A percentile compares a stretch with the other conserved stretches of the same genome.
Conservation (phyloP, 2,329 filamentous ascomycete genomes). For the Colletotrichum echinochloae region DNA sequence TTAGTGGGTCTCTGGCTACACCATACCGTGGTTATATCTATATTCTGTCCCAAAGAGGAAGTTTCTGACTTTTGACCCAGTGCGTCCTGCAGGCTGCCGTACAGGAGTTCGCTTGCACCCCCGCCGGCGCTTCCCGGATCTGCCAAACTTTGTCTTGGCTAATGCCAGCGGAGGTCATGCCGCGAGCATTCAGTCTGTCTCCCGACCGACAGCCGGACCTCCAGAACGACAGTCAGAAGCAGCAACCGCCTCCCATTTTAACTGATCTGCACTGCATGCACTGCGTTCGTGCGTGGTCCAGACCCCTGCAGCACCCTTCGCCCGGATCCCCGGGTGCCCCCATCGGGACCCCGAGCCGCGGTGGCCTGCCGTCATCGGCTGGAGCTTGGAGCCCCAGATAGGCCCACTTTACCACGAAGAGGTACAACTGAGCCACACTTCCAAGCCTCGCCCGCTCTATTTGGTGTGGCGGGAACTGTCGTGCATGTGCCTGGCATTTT, state of each 20-base stretch:
- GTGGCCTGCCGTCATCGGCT: slow-evolving; percentile 5
- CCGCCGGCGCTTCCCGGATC: background rate
- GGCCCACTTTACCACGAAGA: background rate
- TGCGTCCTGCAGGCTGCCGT: no score
- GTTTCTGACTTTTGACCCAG: no score
- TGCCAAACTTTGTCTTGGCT: background rate
- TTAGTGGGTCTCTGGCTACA: no score
- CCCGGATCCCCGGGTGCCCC: slow-evolving; percentile 9
- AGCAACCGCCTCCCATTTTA: slow-evolving; percentile 1
- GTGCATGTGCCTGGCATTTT: slow-evolving; percentile 24
- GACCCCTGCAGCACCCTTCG: slow-evolving; percentile 30
- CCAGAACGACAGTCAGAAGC: slow-evolving; percentile 7
- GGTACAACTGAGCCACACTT: slow-evolving; percentile 8
- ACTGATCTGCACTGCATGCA: background rate
- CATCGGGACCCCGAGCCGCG: slow-evolving; percentile 15
- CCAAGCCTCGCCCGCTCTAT: background rate
- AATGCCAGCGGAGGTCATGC: slow-evolving; percentile 1
- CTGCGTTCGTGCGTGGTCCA: background rate
- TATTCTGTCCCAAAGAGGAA: no score
- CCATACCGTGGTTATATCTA: no score
- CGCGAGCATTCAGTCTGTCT: background rate
- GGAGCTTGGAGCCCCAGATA: background rate
- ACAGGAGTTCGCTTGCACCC: background rate
- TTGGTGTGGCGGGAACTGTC: slow-evolving; percentile 10
- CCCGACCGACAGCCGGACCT: slow-evolving; percentile 8